Evolutionary conservation across 306 rosid species (phyloP), one percentile per base, ranked within the genome.

Genomic region (Glycine latifolia): DNA sequence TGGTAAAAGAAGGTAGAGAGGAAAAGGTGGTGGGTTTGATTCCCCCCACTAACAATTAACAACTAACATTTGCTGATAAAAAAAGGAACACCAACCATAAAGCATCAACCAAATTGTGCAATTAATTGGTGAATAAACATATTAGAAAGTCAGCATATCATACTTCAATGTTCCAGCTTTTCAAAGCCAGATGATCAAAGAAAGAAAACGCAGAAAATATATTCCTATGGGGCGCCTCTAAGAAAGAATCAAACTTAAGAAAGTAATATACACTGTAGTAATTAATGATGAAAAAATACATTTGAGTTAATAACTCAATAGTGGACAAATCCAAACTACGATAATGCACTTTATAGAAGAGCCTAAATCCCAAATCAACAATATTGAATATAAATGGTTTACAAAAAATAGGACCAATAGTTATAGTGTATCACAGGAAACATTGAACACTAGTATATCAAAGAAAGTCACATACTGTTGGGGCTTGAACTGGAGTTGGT

Each of bases 401-500:
- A 26, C 31, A 26, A 1, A 26, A 26, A 26, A 26, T 26, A 26
- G 31, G 31, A 26, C 31, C 31, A 58, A 65, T 31, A 44, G 8
- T 17, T 61, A 35, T 35, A 33, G 41, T 58, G 46, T 52, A 44
- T 72, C 33, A 59, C 10, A 14, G 39, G 48, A 48, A 68, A 50
- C 26, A 59, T 15, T 58, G 31, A 7, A 49, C 46, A 75, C 77
- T 52, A 59, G 50, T 50, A 52, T 67, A 78, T 53, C 66, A 73
- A 66, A 48, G 33, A 69, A 83, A 46, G 79, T 83, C 67, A 17
- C 67, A 17, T 89, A 94, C 97, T 2, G 80, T 47, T 70, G 90
- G 75, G 82, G 89, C 87, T 76, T 88, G 95, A 81, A 83, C 88
- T 76, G 84, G 87, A 88, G 86, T 78, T 81, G 89, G 83, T 83